Conservation (phyloP, 2,329 filamentous ascomycete species). For the Dactylellina cionopaga region DNA sequence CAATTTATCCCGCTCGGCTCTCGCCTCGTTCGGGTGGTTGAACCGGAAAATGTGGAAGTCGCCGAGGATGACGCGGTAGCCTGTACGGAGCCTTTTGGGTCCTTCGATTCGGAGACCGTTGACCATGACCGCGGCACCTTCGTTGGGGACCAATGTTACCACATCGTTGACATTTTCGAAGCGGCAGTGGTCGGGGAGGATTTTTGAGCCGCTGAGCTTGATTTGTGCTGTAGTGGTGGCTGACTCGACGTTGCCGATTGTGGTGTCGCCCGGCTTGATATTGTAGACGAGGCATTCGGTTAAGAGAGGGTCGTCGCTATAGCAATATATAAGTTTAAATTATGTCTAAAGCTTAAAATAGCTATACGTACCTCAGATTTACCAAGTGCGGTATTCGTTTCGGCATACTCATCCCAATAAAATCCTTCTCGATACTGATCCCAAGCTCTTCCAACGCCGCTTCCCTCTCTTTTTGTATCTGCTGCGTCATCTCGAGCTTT, state of each 20-base stretch:
- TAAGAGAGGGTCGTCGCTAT: conserved; percentile 81
- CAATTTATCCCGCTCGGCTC: conserved; percentile 79
- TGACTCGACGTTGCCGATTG: conserved; percentile 91
- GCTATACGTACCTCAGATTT: conserved; percentile 76
- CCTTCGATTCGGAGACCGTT: conserved; percentile 91
- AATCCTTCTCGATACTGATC: conserved; percentile 98
- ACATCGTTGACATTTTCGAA: conserved; percentile 94
- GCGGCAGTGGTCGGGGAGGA: conserved; percentile 88
- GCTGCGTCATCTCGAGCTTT: conserved; percentile 91
- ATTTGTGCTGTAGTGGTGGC: conserved; percentile 86
- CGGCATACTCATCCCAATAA: conserved; percentile 91
- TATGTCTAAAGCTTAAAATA: too few species aligned
- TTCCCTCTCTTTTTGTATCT: conserved; percentile 97
- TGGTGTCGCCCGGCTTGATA: conserved; percentile 91
- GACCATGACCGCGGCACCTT: conserved; percentile 97
- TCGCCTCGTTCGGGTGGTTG: conserved; percentile 95
- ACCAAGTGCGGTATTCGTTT: conserved; percentile 99
- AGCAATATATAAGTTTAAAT: too few species aligned
- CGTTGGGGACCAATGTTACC: conserved; percentile 87
- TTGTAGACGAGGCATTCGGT: conserved; percentile 98
- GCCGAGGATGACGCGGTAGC: conserved; percentile 92
- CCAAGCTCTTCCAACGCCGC: conserved; percentile 93
- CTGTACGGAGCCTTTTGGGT: conserved; percentile 85
- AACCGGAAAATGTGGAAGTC: conserved; percentile 99
- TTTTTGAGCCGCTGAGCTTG: conserved; percentile 90